These are phyloP conservation scores for Areca catechu DNA, from an alignment of 176 grass and related monocot genomes.

Conservation along the genomic window DNA sequence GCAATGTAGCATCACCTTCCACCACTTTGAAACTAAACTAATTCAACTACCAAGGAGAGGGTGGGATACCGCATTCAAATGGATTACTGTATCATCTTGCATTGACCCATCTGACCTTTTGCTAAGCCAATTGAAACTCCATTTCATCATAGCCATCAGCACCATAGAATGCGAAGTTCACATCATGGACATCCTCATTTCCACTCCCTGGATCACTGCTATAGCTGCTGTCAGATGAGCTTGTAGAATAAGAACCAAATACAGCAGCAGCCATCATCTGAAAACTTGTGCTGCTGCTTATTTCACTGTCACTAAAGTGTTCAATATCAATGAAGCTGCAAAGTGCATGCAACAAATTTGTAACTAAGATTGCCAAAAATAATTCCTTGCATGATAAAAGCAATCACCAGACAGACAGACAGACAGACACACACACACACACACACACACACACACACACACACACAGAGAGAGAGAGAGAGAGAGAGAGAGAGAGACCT, in stretches of 20 bases:
- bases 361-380: background rate
- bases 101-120: no score
- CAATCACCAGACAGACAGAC: background rate
- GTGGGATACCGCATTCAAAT: no score
- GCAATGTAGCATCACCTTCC: no score
- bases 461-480: background rate
- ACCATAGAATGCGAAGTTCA: conserved; percentile 2
- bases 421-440: no score
- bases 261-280: background rate
- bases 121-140: background rate
- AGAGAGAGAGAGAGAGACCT: conserved; percentile 21
- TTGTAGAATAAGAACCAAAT: background rate
- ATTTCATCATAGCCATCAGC: conserved; percentile 13
- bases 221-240: conserved; percentile 16
- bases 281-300: conserved; percentile 14
- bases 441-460: no score
- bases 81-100: no score
- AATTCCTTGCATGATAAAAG: background rate
- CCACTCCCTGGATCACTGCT: conserved; percentile 19
- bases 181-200: conserved; percentile 10
- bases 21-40: no score
- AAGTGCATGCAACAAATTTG: background rate
- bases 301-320: conserved; percentile 3
- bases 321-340: conserved; percentile 17
- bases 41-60: no score